phyloP scores from a whole-genome alignment of 768 basidiomycete genomes.

The Lactarius deliciosus region DNA sequence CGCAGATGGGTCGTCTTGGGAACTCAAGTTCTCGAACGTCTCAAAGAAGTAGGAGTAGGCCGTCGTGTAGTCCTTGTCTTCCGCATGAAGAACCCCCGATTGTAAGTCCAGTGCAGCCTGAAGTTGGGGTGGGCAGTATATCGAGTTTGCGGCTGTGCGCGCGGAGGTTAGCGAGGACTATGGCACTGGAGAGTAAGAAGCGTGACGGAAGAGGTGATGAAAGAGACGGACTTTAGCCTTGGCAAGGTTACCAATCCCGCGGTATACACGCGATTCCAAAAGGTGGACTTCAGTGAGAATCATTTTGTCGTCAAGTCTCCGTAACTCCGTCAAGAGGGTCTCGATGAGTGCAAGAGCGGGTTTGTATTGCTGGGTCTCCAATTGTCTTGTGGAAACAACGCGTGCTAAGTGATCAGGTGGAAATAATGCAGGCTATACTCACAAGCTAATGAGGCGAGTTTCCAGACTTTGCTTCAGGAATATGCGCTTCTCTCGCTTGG shows the following conservation, averaged over 20 bases:
- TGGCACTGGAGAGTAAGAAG: neutral
- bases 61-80: constrained; percentile 97
- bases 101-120: constrained; percentile 64
- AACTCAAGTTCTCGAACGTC: constrained; percentile 85
- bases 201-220: constrained; percentile 1
- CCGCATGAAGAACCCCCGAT: constrained; percentile 84
- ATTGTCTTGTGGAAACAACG: constrained; percentile 46
- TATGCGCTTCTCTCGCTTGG: constrained; percentile 86
- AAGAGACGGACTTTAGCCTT: constrained; percentile 73
- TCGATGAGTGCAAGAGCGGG: constrained; percentile 82
- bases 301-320: constrained; percentile 95
- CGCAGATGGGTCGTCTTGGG: constrained; percentile 66
- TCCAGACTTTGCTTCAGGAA: constrained; percentile 95
- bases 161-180: constrained; percentile 88
- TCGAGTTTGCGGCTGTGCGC: constrained; percentile 90
- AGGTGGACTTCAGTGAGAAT: constrained; percentile 96
- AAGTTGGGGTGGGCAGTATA: constrained; percentile 83
- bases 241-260: constrained; percentile 83
- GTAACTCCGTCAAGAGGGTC: constrained; percentile 85
- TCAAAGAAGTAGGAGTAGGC: constrained; percentile 98
- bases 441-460: constrained; percentile 80
- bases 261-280: constrained; percentile 87
- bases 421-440: constrained; percentile 30
- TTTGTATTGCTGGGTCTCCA: constrained; percentile 75
- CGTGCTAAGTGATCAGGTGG: neutral